Base-by-base conservation (phyloP, 2,329 filamentous ascomycete species). In the Phyllosticta ampelicida region DNA sequence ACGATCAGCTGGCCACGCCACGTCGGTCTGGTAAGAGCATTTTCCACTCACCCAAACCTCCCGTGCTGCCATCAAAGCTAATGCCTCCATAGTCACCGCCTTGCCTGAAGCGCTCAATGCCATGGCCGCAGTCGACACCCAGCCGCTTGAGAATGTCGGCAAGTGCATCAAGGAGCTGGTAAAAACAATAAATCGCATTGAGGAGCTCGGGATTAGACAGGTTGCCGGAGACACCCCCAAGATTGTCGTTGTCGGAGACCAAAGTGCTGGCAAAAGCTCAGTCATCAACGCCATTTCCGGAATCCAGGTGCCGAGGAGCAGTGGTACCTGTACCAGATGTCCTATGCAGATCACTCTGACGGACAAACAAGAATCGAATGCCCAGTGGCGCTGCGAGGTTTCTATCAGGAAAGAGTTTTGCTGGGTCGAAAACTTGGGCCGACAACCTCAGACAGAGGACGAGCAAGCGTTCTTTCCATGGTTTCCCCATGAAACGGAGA, bases 161-260 rank as follows among this genome's bases (percentile, higher is more conserved):
- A 18, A 51, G 1, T 53, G 49, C 8, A 51, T 86, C 0, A 86
- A 86, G 55, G 77, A 80, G 0, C 82, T 85, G 53, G 85, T 89
- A 1, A 78, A 86, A 52, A 81, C 82, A 0, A 79, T 90, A 0
- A 82, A 81, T 11, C 62, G 62, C 53, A 79, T 96, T 0, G 83
- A 89, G 54, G 79, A 84, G 5, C 78, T 92, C 0, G 88, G 87
- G 0, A 84, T 95, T 0, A 84, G 87, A 54, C 82, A 87, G 18
- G 80, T 84, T 4, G 66, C 75, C 0, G 81, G 89, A 0, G 81
- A 82, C 0, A 75, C 95, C 0, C 89, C 90, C 0, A 89, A 90
- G 63, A 83, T 95, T 9, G 87, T 92, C 5, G 81, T 95, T 0
- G 83, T 95, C 0, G 90, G 90, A 0, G 90, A 95, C 53, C 90